Evolutionary conservation across 2,329 filamentous ascomycete species (phyloP), one percentile per base, ranked within the genome.

Genomic region (Claviceps sorghi): DNA sequence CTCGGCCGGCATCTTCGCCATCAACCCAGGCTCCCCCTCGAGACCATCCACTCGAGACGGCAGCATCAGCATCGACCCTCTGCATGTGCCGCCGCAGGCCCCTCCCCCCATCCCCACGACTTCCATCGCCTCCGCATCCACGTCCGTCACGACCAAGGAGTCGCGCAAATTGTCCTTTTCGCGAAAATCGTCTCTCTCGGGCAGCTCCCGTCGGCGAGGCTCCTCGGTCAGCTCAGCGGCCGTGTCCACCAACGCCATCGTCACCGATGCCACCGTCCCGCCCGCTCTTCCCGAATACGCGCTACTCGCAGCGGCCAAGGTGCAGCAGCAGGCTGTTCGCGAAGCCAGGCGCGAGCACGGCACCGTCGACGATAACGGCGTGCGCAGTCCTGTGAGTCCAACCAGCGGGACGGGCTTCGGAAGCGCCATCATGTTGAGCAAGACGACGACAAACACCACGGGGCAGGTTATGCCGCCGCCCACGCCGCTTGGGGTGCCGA

Each of bases 231-330:
- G 61, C 55, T 60, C 62, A 49, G 53, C 62, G 40, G 70, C 67
- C 53, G 67, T 71, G 55, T 58, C 63, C 26, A 64, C 63, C 29
- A 64, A 64, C 59, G 62, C 65, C 57, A 61, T 70, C 56, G 62
- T 71, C 48, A 74, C 70, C 51, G 73, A 76, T 63, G 71, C 68
- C 49, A 58, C 71, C 22, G 68, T 67, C 45, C 77, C 76, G 36
- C 75, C 76, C n/a, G 73, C 75, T 6, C 67, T 79, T 19, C 75
- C 76, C 46, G 73, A 78, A 50, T 75, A 76, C 64, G 73, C 73
- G 4, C 71, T 77, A 52, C 63, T 72, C n/a, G 70, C 71, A 45
- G 69, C 72, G 4, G 72, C 73, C 38, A 75, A 73, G 58, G 63
- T 73, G 50, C 55, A 60, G n/a, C 57, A 43, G 10, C 41, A 43